phyloP scores from a whole-genome alignment of 306 rosid genomes.

The Prunus persica region Prunus_persica_NCBIv2 NC_034016.1:2209001-2209500 shows the following conservation, averaged over 20 bases:
- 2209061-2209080: conserved; percentile 80
- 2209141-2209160: conserved; percentile 52
- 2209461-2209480: conserved; percentile 82
- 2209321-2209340: conserved; percentile 92
- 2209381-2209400: conserved; percentile 62
- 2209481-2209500: conserved; percentile 92
- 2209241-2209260: conserved; percentile 96
- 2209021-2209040: conserved; percentile 24
- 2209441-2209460: conserved; percentile 86
- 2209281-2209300: conserved; percentile 98
- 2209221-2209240: conserved; percentile 65
- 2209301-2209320: conserved; percentile 99
- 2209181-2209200: conserved; percentile 48
- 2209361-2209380: conserved; percentile 95
- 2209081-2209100: conserved; percentile 74
- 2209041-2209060: conserved; percentile 34
- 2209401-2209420: conserved; percentile 55
- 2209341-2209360: conserved; percentile 89
- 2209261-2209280: conserved; percentile 90
- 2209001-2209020: conserved; percentile 3
- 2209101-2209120: conserved; percentile 69
- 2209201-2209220: conserved; percentile 61
- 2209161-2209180: conserved; percentile 60
- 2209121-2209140: conserved; percentile 72
- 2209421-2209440: conserved; percentile 72